Evolutionary conservation across 495 filamentous ascomycete genomes (phyloP).

Genomic region (Neurospora sp.): DNA sequence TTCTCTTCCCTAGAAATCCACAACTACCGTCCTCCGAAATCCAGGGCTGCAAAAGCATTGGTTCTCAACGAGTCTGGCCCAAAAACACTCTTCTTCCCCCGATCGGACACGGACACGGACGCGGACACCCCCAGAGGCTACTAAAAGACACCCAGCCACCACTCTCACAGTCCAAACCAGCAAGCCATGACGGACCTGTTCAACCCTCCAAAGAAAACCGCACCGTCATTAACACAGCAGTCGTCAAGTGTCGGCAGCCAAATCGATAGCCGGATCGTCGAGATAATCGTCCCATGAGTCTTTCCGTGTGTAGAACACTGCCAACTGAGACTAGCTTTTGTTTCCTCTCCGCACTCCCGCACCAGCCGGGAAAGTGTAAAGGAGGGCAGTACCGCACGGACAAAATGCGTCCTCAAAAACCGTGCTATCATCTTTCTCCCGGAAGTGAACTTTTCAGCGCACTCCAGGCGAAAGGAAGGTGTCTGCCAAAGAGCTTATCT

Average conservation of each 20-base stretch:
- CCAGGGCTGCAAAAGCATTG: slow-evolving; percentile 3
- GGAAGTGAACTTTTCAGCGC: slow-evolving; percentile 25
- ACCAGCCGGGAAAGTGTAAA: slow-evolving; percentile 15
- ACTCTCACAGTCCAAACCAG: not conserved
- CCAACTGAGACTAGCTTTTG: slow-evolving; percentile 81
- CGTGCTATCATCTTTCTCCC: slow-evolving; percentile 45
- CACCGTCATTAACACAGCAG: slow-evolving; percentile 29
- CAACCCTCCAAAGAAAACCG: slow-evolving; percentile 6
- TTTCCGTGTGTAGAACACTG: slow-evolving; percentile 60
- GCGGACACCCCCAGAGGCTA: slow-evolving; percentile 5
- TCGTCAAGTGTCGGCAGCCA: slow-evolving; percentile 28
- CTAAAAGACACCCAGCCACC: not conserved
- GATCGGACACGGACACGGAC: not conserved
- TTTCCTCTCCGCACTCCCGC: slow-evolving; percentile 53
- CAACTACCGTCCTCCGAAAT: slow-evolving; percentile 7
- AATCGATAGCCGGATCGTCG: slow-evolving; percentile 24
- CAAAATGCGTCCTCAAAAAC: slow-evolving; percentile 82
- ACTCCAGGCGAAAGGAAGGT: slow-evolving; percentile 24
- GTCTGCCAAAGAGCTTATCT: slow-evolving; percentile 17
- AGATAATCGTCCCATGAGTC: slow-evolving; percentile 32
- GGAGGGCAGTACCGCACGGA: slow-evolving; percentile 57
- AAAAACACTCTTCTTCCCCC: not conserved
- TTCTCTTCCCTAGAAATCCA: not conserved
- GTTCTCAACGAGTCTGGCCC: slow-evolving; percentile 8
- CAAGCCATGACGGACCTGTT: slow-evolving; percentile 3